Evolutionary conservation across 306 rosid genomes (phyloP), one percentile per base, ranked within the genome.

Genomic region (Begonia masoniana): DNA sequence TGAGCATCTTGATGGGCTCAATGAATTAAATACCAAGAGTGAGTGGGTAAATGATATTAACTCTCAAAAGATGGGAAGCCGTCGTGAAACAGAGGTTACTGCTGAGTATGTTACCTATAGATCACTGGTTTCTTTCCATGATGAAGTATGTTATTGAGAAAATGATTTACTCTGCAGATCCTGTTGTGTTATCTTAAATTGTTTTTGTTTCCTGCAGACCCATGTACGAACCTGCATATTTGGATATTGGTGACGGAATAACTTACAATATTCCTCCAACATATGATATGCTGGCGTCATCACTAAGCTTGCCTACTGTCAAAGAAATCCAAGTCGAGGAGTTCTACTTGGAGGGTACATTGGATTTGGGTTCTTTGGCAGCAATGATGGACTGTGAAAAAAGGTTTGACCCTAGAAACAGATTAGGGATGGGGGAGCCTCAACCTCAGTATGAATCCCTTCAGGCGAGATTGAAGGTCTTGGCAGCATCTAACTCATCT

Each of bases 331-430:
- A 65, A 39, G 93, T 92, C 63, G 88, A 86, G 68, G 99, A 87
- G 51, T 65, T 87, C 56, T 87, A 75, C 80, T 82, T 92, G 12
- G 82, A 82, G 71, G 83, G 99, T 43, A 86, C 99, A 48, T 70
- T 92, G 78, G 99, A 92, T 84, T 82, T 92, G 81, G 95, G 95
- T 26, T 92, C 99, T 60, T 65, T 92, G 66, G 89, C 96, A 62
- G 79, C 65, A 61, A 92, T 92, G 95, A 92, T 92, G 82, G 76
- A 83, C 16, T 68, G 75, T 47, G 91, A 87, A 70, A 92, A 83
- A 62, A 77, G 62, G 68, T 60, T 76, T 71, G 84, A 78, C 51
- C 59, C 71, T 63, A 80, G 76, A 74, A 76, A 63, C 78, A 74
- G 74, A 41, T 74, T 71, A 23, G 93, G 93, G 62, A 83, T 92